Base-by-base conservation (phyloP, 2,329 filamentous ascomycete species). In the Tolypocladium amazonense region DNA sequence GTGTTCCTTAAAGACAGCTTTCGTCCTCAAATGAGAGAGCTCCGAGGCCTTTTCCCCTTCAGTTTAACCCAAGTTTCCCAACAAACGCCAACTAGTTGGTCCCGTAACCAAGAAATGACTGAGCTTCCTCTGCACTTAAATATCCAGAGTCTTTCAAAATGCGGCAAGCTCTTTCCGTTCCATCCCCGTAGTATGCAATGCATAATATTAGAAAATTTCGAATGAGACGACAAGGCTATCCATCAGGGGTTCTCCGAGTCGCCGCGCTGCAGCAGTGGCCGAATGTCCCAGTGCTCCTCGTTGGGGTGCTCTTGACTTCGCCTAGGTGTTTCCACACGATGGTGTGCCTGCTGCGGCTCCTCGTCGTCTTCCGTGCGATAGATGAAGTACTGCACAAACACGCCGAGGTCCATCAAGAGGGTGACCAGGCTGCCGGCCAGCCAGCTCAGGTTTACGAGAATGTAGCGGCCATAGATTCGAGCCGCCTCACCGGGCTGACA, bases 381-480 rank as follows among this genome's bases (percentile, higher is more conserved):
- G 69, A 96, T 72, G 71, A 95, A 97, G 71, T 96, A 97, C 74
- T 97, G 93, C 14, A 85, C 83, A 73, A 97, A 97, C 3, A 97
- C 94, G 35, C 82, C 85, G 71, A 92, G 79, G 73, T 97, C 94
- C 64, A 97, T 76, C 59, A 94, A 75, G 59, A 97, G 76, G 2
- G 93, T 97, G 1, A 95, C 92, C 56, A 94, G 79, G 71, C 92
- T 96, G 1, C 94, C 94, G 4, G 92, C 79, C 61, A 99, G 70
- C 94, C 94, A 99, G 65, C 88, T 92, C 37, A 91, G 76, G 72
- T 97, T 99, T 39, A 97, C 89, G 9, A 93, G 81, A 37, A 97
- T 87, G 75, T 97, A 97, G 62, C 81, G 79, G 35, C 83, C 85
- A 72, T 97, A 97, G 15, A 92, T 79, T 0, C 71, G 75, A 14